A percentile compares a stretch with the other conserved stretches of the same genome.
Conservation (phyloP, 2,329 filamentous ascomycete genomes). For the Diplodia intermedia region DNA sequence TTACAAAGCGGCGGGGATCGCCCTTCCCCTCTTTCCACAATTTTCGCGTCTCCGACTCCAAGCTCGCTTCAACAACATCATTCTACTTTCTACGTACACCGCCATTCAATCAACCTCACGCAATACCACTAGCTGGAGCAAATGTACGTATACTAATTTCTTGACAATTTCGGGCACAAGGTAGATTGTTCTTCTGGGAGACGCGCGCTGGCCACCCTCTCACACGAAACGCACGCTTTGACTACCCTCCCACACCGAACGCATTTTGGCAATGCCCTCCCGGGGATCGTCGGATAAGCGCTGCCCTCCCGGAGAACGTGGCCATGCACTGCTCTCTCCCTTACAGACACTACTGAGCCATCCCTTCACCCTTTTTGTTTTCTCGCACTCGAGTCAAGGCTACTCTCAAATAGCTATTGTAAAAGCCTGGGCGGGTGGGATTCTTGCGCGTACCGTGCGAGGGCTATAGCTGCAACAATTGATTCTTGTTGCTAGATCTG, state of each 20-base stretch:
- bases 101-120: background rate
- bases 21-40: background rate
- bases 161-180: background rate
- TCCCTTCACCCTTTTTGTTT: background rate
- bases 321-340: background rate
- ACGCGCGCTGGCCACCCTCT: background rate
- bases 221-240: background rate
- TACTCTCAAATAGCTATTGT: constrained; percentile 4
- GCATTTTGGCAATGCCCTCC: background rate
- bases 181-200: background rate
- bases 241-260: background rate
- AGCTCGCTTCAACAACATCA: background rate
- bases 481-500: background rate
- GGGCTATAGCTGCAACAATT: background rate
- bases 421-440: constrained; percentile 3
- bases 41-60: background rate
- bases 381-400: background rate
- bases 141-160: constrained; percentile 2
- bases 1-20: background rate
- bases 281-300: constrained; percentile 1
- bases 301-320: constrained; percentile 1
- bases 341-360: background rate
- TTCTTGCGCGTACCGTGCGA: background rate
- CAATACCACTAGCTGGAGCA: background rate
- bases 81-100: background rate